phyloP scores from a whole-genome alignment of 2,329 filamentous ascomycete species.

The Nemania sp. region DNA sequence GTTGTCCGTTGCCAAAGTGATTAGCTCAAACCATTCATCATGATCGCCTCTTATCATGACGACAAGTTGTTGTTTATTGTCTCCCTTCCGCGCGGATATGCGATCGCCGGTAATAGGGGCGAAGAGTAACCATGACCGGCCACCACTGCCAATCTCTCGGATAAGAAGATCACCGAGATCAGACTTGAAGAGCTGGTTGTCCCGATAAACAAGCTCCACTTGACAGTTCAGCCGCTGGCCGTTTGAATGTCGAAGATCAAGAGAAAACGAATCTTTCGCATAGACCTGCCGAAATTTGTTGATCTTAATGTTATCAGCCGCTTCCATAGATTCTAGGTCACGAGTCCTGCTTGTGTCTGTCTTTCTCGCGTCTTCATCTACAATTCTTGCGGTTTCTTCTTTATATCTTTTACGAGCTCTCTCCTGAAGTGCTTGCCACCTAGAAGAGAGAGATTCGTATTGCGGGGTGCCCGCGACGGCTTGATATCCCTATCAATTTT shows the following conservation, averaged over 20 bases:
- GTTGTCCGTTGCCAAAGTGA: conserved; percentile 76
- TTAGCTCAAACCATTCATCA: conserved; percentile 79
- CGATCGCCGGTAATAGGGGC: conserved; percentile 76
- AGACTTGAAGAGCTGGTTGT: conserved; percentile 69
- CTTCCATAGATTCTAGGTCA: conserved; percentile 75
- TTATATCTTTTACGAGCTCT: conserved; percentile 75
- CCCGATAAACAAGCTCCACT: conserved; percentile 83
- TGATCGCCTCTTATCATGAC: conserved; percentile 82
- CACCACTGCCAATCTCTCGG: conserved; percentile 79
- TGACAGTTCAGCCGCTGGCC: conserved; percentile 88
- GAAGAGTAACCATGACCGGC: conserved; percentile 81
- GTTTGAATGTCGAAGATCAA: conserved; percentile 84
- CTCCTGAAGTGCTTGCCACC: conserved; percentile 73
- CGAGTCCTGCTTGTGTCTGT: conserved; percentile 82
- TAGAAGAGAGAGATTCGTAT: conserved; percentile 60
- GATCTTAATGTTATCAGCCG: conserved; percentile 70
- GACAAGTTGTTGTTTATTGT: conserved; percentile 70
- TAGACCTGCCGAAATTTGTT: conserved; percentile 80
- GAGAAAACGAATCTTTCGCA: conserved; percentile 86
- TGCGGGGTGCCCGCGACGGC: conserved; percentile 56
- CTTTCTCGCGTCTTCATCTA: conserved; percentile 83
- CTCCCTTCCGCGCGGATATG: conserved; percentile 79
- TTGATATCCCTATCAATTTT: conserved; percentile 58
- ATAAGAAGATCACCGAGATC: conserved; percentile 85
- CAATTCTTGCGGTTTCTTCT: conserved; percentile 71